Conservation (phyloP, 2,329 filamentous ascomycete species). For the Hortaea werneckii region DNA sequence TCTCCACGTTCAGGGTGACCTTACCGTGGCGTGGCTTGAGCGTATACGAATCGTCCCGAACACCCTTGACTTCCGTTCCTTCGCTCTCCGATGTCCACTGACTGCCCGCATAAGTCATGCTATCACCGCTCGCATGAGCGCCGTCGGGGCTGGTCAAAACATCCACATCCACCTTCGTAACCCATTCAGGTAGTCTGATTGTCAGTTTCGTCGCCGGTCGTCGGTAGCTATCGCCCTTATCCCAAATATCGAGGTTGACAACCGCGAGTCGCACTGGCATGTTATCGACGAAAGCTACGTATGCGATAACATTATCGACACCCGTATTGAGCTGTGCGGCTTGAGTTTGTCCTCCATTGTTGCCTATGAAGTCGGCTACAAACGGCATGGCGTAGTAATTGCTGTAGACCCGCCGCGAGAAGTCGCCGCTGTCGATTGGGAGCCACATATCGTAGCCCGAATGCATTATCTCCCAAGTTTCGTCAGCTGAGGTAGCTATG, state of each 20-base stretch:
- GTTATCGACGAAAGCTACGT: not conserved
- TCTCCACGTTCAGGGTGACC: not conserved
- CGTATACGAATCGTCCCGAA: not conserved
- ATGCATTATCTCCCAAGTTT: not conserved
- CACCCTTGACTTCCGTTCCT: not conserved
- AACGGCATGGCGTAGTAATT: slow-evolving; percentile 4
- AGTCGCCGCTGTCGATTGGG: slow-evolving; percentile 1
- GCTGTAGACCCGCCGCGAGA: not conserved
- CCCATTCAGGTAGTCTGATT: not conserved
- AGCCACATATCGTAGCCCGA: slow-evolving; percentile 1
- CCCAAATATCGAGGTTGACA: slow-evolving; percentile 1
- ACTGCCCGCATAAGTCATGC: slow-evolving; percentile 1
- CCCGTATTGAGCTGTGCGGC: not conserved
- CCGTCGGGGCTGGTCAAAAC: slow-evolving; percentile 1
- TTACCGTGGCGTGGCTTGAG: not conserved
- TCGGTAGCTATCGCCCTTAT: not conserved
- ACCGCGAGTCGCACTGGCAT: not conserved
- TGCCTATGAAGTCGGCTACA: slow-evolving; percentile 2
- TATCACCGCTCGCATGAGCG: slow-evolving; percentile 1
- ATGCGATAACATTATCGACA: not conserved
- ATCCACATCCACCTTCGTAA: not conserved
- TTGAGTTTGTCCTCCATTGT: not conserved
- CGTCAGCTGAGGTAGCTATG: not conserved
- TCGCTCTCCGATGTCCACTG: not conserved
- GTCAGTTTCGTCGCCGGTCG: not conserved